phyloP scores from a whole-genome alignment of 345 rosid species.

The Camelina sativa region DNA sequence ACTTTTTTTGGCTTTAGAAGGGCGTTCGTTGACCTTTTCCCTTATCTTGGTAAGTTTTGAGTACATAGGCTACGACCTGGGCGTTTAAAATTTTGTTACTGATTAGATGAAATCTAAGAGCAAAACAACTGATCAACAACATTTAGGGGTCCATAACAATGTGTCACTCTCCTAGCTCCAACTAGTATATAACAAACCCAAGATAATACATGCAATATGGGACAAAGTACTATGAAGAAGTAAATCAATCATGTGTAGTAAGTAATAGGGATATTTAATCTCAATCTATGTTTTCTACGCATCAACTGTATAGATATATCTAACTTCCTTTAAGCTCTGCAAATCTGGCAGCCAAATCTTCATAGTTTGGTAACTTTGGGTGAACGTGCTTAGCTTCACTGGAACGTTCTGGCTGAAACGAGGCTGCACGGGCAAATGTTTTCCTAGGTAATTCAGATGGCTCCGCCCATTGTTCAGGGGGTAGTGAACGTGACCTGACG shows the following conservation, averaged over 20 bases:
- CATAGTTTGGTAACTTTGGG: conserved; percentile 93
- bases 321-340: conserved; percentile 84
- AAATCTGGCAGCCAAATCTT: conserved; percentile 87
- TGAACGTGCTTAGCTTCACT: conserved; percentile 79
- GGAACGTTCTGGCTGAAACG: conserved; percentile 78
- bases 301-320: conserved; percentile 15
- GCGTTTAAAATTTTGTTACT: neutral
- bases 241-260: neutral
- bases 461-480: conserved; percentile 53
- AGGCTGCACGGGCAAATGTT: conserved; percentile 64
- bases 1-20: neutral
- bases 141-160: conserved; percentile 25
- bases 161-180: conserved; percentile 31
- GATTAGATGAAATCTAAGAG: neutral
- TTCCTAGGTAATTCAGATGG: conserved; percentile 51
- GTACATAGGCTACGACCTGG: too few species aligned
- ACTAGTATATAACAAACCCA: conserved; percentile 7
- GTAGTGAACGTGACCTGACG: conserved; percentile 71
- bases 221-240: neutral
- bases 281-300: conserved; percentile 20
- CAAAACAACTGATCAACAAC: conserved; percentile 27
- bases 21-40: neutral
- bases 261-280: conserved; percentile 2
- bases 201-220: conserved; percentile 14
- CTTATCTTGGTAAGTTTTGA: too few species aligned